Percentiles rank a stretch among this genome's conserved stretches.
phyloP scores from a whole-genome alignment of 371 early-diverging fungal genomes.

The Encephalitozoon hellem region DNA sequence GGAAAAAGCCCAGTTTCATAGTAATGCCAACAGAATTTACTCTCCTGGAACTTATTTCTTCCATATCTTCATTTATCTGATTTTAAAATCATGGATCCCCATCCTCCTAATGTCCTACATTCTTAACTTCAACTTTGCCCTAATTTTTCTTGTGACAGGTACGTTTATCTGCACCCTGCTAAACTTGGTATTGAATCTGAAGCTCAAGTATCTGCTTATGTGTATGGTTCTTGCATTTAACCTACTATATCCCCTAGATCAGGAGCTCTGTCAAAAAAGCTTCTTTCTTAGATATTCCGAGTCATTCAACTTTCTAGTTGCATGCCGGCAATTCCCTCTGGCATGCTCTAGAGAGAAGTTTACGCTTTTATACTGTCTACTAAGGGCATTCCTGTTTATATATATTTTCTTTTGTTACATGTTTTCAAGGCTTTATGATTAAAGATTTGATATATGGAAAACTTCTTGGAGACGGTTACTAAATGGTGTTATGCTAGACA shows the following conservation, averaged over 20 bases:
- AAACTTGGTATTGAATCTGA: not conserved
- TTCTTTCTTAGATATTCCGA: conserved; percentile 1
- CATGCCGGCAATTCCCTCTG: not conserved
- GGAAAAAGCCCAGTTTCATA: not conserved
- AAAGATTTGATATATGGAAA: not conserved
- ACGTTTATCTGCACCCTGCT: not conserved
- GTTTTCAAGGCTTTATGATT: not conserved
- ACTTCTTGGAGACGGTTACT: not conserved
- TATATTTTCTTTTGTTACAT: not conserved
- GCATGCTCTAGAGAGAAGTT: not conserved
- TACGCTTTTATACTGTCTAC: not conserved
- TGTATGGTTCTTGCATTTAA: not conserved
- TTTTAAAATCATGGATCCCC: conserved; percentile 1
- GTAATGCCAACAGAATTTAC: not conserved
- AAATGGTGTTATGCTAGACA: not conserved
- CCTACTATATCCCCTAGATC: not conserved
- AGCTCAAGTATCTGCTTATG: not conserved
- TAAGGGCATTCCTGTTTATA: not conserved
- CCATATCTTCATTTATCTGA: not conserved
- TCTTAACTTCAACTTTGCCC: not conserved
- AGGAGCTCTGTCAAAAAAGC: not conserved
- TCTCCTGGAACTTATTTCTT: not conserved
- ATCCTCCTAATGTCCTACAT: not conserved
- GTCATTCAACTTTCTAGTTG: conserved; percentile 3
- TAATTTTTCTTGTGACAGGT: not conserved